Evolutionary conservation across 2,329 filamentous ascomycete species (phyloP).

Genomic region (Blastomyces gilchristii): DNA sequence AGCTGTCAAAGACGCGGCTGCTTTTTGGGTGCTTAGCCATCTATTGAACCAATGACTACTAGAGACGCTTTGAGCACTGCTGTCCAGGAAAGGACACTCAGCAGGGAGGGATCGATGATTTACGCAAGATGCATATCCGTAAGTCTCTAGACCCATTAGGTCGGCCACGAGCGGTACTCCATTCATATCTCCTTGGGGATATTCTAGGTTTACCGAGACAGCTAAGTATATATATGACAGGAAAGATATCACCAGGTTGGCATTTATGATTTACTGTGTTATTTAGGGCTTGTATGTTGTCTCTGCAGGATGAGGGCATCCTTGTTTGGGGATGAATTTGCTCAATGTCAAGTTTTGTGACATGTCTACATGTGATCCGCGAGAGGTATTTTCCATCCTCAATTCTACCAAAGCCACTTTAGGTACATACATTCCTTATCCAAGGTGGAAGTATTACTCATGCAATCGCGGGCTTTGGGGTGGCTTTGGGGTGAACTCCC

Average conservation of each 20-base stretch:
- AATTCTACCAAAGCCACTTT: neutral
- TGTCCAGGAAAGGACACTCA: neutral
- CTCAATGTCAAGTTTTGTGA: too few species aligned
- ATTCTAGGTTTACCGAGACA: neutral
- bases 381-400: neutral
- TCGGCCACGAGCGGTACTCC: neutral
- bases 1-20: neutral
- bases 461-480: neutral
- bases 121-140: neutral
- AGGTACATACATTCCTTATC: neutral
- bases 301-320: too few species aligned
- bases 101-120: neutral
- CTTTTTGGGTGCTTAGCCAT: neutral
- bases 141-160: neutral
- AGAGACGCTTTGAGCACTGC: neutral
- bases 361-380: neutral
- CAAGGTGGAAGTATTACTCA: neutral
- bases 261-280: neutral
- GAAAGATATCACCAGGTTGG: neutral
- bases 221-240: neutral
- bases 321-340: too few species aligned
- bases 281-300: neutral
- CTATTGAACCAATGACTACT: neutral
- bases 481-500: neutral
- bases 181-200: neutral